These are phyloP conservation scores for Ustilago loliicola DNA, from an alignment of 1,284 basidiomycete genomes.

Conservation along the genomic window DNA sequence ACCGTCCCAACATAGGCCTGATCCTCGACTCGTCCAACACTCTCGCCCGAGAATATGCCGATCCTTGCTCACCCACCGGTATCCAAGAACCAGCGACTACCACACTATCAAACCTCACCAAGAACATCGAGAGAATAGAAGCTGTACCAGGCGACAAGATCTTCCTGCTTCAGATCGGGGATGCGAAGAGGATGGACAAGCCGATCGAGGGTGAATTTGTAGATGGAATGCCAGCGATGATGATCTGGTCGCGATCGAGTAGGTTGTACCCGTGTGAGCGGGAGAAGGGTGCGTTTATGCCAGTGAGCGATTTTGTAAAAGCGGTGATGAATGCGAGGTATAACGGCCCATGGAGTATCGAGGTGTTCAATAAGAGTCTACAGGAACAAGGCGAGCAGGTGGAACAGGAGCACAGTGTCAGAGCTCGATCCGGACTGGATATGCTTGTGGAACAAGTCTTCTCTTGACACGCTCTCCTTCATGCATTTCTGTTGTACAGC, in stretches of 20 bases:
- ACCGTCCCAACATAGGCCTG: constrained; percentile 68
- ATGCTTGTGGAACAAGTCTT: constrained; percentile 25
- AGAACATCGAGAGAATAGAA: not conserved
- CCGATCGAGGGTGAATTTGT: constrained; percentile 45
- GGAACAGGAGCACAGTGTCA: constrained; percentile 55
- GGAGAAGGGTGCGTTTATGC: constrained; percentile 68
- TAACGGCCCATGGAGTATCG: constrained; percentile 67
- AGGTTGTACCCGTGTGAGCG: constrained; percentile 70
- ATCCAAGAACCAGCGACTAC: constrained; percentile 18
- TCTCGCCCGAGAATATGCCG: constrained; percentile 68
- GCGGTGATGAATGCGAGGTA: constrained; percentile 66
- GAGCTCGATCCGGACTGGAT: constrained; percentile 46
- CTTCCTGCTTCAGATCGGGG: constrained; percentile 46
- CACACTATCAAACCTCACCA: not conserved
- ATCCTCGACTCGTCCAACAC: constrained; percentile 71
- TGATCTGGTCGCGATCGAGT: constrained; percentile 69
- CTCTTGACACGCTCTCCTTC: not conserved
- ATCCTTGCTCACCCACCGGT: constrained; percentile 37
- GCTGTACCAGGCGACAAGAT: constrained; percentile 24
- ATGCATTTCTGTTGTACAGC: not conserved
- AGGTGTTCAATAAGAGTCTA: constrained; percentile 70
- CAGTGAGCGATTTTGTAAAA: constrained; percentile 65
- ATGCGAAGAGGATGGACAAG: constrained; percentile 17
- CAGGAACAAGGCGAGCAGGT: constrained; percentile 29
- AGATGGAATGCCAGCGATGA: constrained; percentile 63